These are phyloP conservation scores for Evernia prunastri DNA, from an alignment of 495 filamentous ascomycete species.

Conservation along the genomic window DNA sequence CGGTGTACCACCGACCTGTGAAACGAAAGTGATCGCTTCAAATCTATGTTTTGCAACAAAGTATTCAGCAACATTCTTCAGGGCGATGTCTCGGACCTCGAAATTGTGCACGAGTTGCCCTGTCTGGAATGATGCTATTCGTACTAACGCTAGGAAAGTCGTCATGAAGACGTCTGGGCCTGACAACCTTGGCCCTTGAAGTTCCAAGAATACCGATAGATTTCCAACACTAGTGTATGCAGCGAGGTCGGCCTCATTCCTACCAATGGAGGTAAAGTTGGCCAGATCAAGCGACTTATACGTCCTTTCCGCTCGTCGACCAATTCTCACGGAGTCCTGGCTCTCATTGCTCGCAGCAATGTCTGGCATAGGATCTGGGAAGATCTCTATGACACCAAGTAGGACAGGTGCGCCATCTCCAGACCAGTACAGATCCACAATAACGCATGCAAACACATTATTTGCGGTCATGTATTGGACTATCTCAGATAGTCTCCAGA, in stretches of 20 bases:
- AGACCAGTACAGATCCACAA: slow-evolving; percentile 1
- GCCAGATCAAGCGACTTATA: no score
- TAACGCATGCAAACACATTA: neutral
- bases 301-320: neutral
- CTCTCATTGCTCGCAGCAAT: neutral
- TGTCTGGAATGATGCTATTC: neutral
- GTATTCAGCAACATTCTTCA: neutral
- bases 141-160: neutral
- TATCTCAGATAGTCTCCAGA: neutral
- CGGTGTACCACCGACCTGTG: neutral
- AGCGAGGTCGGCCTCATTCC: neutral
- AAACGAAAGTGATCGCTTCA: neutral
- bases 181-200: neutral
- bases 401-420: neutral
- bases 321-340: neutral
- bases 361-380: neutral
- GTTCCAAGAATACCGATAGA: neutral
- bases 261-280: neutral
- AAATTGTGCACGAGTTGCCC: neutral
- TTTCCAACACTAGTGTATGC: neutral
- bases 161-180: slow-evolving; percentile 7
- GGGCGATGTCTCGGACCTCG: neutral
- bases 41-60: neutral
- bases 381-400: neutral
- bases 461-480: neutral